Evolutionary conservation across 2,329 filamentous ascomycete species (phyloP), one percentile per base, ranked within the genome.

Genomic region (Neurospora crassa): DNA sequence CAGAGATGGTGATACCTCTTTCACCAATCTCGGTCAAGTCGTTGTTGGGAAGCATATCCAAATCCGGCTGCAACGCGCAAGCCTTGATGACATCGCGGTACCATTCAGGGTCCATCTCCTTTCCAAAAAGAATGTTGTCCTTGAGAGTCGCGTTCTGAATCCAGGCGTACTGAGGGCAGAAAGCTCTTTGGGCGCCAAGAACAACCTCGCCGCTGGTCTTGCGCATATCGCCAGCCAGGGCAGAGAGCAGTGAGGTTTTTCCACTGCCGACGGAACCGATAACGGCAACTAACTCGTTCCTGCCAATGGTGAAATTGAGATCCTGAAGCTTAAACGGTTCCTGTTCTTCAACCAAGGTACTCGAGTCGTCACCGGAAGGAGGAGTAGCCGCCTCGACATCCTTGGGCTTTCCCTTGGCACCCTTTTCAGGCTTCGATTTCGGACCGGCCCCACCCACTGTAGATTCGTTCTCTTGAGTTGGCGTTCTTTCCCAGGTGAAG

Each of bases 91-190:
- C 94, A 69, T 91, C 82, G 67, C 91, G 86, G 78, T 97, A 97
- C 94, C 95, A 97, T 3, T 83, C 82, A 71, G 86, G 86, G 69
- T 97, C 86, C 81, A 91, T 88, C 0, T 89, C 87, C 75, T 93
- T 95, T 12, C 95, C 95, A 77, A 98, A 98, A 0, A 93, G 81
- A 72, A 99, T 97, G 77, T 99, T 99, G 42, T 97, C 89, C 73
- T 89, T 90, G 3, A 98, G 87, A 0, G 91, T 92, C 0, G 93
- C 87, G 77, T 98, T 98, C 78, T 98, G 95, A 68, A 99, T 97
- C 96, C 96, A 99, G 0, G 96, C 93, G 78, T 97, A 97, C 79
- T 99, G 95, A 0, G 95, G 95, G 75, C 96, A 98, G 77, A 97
- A 97, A 0, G 95, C 93, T 73, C 94, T 86, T 3, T 89, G 90